Conservation (phyloP, 2,329 filamentous ascomycete species). For the Phoma herbarum region DNA sequence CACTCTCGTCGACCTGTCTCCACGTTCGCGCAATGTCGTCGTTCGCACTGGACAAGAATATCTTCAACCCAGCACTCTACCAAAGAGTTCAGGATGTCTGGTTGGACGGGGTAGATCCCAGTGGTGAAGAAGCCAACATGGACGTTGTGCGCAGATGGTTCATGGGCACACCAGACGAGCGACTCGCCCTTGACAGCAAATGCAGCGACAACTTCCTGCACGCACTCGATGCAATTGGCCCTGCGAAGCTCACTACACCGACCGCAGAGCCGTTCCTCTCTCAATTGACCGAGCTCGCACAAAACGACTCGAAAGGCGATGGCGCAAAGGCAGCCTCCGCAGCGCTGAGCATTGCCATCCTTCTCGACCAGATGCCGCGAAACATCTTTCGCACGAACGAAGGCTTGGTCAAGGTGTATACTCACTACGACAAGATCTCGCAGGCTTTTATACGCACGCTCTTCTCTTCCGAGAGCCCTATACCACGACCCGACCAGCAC, state of each 20-base stretch:
- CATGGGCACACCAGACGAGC: constrained; percentile 43
- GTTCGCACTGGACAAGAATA: constrained; percentile 48
- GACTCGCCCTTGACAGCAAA: constrained; percentile 47
- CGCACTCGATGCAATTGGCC: constrained; percentile 52
- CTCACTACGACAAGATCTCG: constrained; percentile 65
- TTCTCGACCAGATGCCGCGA: constrained; percentile 70
- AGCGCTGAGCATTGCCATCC: constrained; percentile 61
- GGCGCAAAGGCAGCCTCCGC: constrained; percentile 44
- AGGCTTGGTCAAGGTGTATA: constrained; percentile 60
- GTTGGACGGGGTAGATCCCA: constrained; percentile 48
- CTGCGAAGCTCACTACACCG: constrained; percentile 44
- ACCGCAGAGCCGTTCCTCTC: constrained; percentile 49
- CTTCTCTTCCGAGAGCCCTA: constrained; percentile 35
- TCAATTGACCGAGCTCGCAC: constrained; percentile 39
- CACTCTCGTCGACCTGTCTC: constrained; percentile 8
- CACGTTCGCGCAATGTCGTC: constrained; percentile 40
- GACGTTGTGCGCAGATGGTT: constrained; percentile 51
- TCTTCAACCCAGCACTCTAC: constrained; percentile 55
- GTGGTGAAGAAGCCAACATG: constrained; percentile 35
- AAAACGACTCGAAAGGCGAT: constrained; percentile 27
- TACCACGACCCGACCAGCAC: constrained; percentile 41
- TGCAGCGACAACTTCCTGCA: constrained; percentile 46
- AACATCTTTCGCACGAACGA: constrained; percentile 65
- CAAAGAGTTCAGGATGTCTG: constrained; percentile 48
- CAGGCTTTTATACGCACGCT: constrained; percentile 55